phyloP scores from a whole-genome alignment of 495 filamentous ascomycete species.

The Hyaloscypha bicolor region DNA sequence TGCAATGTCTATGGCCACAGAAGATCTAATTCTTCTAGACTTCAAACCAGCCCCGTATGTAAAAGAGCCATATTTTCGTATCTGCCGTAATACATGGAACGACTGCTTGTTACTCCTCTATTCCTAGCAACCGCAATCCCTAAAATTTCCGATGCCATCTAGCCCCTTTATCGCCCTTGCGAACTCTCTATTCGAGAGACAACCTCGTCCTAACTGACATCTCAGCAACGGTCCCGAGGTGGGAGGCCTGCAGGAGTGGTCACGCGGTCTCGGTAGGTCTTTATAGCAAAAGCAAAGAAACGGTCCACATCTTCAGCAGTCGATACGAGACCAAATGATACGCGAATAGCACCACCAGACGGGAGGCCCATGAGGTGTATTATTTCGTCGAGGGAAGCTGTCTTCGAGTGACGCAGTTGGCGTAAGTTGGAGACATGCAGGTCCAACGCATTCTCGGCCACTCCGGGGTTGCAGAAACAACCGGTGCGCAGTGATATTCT shows the following conservation, averaged over 20 bases:
- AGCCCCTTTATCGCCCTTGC: neutral
- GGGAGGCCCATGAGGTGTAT: conserved; percentile 23
- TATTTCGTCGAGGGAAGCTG: conserved; percentile 28
- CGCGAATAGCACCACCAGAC: conserved; percentile 34
- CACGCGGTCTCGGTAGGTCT: conserved; percentile 31
- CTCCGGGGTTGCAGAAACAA: conserved; percentile 66
- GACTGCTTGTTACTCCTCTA: too few species aligned
- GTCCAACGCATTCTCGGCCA: conserved; percentile 33
- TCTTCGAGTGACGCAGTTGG: conserved; percentile 14
- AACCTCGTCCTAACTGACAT: neutral
- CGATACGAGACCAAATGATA: conserved; percentile 39
- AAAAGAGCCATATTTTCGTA: too few species aligned
- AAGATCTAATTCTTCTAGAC: too few species aligned
- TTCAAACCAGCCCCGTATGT: too few species aligned
- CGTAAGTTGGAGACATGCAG: conserved; percentile 9
- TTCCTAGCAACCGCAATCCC: too few species aligned
- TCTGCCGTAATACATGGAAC: too few species aligned
- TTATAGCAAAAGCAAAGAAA: conserved; percentile 36
- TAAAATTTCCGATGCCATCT: too few species aligned
- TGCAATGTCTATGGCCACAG: too few species aligned
- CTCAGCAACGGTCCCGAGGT: conserved; percentile 14
- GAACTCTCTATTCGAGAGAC: neutral
- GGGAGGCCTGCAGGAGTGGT: conserved; percentile 5
- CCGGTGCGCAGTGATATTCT: conserved; percentile 61
- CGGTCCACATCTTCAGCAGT: conserved; percentile 34